Conservation (phyloP, 768 basidiomycete species). For the Strobilomyces dryophilus region DNA sequence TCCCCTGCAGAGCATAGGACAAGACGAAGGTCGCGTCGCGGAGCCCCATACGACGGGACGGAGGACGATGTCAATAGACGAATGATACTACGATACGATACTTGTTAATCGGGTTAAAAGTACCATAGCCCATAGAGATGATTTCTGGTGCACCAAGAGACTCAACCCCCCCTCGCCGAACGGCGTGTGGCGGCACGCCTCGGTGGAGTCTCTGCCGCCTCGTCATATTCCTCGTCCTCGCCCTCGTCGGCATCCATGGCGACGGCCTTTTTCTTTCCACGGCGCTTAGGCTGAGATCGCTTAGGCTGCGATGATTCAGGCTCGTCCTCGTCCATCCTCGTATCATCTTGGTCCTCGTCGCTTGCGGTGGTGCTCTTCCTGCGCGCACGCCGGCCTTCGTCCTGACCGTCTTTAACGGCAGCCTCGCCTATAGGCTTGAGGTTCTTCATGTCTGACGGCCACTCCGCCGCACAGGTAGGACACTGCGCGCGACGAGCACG, state of each 20-base stretch:
- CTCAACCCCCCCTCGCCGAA: slow-evolving; percentile 16
- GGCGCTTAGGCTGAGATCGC: slow-evolving; percentile 25
- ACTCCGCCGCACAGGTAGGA: slow-evolving; percentile 53
- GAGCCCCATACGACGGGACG: slow-evolving; percentile 13
- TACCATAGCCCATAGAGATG: slow-evolving; percentile 12
- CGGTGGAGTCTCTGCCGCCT: slow-evolving; percentile 22
- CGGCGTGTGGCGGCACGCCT: slow-evolving; percentile 17
- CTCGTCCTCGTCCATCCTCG: slow-evolving; percentile 30
- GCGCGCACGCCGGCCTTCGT: slow-evolving; percentile 36
- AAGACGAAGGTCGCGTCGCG: slow-evolving; percentile 44
- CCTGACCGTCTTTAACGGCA: slow-evolving; percentile 61
- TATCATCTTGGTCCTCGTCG: slow-evolving; percentile 41
- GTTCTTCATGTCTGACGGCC: slow-evolving; percentile 51
- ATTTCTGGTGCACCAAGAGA: not conserved
- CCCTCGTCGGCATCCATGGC: slow-evolving; percentile 46
- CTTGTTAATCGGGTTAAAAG: slow-evolving; percentile 13
- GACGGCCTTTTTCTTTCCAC: slow-evolving; percentile 27
- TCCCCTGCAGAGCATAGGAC: slow-evolving; percentile 28
- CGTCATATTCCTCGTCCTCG: slow-evolving; percentile 40
- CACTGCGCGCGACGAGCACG: slow-evolving; percentile 44
- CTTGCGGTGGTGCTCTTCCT: slow-evolving; percentile 34
- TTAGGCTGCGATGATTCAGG: slow-evolving; percentile 30
- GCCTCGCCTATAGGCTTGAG: slow-evolving; percentile 64
- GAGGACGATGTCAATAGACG: slow-evolving; percentile 23
- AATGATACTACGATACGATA: slow-evolving; percentile 23